Conservation (phyloP, 2,329 filamentous ascomycete species). For the Neophaeococcomyces mojaviensis region DNA sequence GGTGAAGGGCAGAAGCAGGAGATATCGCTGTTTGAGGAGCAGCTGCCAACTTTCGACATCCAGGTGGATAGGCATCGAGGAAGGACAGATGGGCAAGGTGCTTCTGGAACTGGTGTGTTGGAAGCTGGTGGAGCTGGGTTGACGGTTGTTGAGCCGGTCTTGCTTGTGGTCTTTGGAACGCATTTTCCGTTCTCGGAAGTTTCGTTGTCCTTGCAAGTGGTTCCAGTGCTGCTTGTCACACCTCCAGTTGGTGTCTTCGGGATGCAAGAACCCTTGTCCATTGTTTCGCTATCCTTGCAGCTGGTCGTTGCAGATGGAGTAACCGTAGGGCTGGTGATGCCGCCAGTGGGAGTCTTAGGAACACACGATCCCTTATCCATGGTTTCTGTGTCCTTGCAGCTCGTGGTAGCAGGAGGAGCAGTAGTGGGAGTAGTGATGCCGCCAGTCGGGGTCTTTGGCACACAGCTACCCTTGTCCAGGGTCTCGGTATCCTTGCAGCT, state of each 20-base stretch:
- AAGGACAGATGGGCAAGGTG: conserved; percentile 59
- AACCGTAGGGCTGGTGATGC: conserved; percentile 9
- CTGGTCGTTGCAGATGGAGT: conserved; percentile 21
- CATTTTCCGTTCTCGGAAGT: conserved; percentile 2
- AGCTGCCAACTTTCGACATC: conserved; percentile 60
- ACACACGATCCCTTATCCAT: background rate
- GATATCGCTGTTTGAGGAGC: conserved; percentile 74
- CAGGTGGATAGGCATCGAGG: conserved; percentile 90
- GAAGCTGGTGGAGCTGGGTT: conserved; percentile 20
- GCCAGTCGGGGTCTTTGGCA: conserved; percentile 8
- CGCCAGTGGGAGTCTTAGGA: conserved; percentile 1
- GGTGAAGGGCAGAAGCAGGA: conserved; percentile 79
- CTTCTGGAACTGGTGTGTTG: conserved; percentile 24
- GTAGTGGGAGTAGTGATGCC: background rate
- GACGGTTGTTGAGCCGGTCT: conserved; percentile 4
- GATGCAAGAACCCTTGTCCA: background rate
- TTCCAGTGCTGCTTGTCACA: background rate
- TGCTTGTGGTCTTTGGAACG: conserved; percentile 1
- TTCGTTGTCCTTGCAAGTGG: conserved; percentile 6
- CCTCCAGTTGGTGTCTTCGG: background rate
- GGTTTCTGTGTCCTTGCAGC: background rate
- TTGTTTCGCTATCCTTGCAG: background rate
- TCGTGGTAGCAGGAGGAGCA: conserved; percentile 16
- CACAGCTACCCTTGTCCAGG: conserved; percentile 13
- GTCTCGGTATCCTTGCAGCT: background rate